Base-by-base conservation (phyloP, 495 filamentous ascomycete species). In the Massariosphaeria phaeospora region DNA sequence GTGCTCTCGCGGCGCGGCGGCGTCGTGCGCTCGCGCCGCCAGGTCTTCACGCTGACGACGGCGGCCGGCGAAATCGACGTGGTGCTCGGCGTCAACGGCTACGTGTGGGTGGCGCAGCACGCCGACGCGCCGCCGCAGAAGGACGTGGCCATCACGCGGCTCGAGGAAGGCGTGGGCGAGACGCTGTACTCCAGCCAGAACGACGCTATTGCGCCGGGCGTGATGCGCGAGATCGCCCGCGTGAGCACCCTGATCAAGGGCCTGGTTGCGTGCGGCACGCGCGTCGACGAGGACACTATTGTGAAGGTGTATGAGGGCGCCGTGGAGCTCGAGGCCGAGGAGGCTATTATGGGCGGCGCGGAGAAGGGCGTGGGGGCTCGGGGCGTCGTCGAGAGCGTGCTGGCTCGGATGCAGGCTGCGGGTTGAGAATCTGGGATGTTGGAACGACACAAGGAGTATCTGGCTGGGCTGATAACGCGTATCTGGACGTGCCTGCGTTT, bases 201-300 rank as follows among this genome's bases (percentile, higher is more conserved):
- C 58, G 91, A 95, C 58, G 76, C 79, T 49, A 89, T 98, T 56
- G 66, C 75, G 2, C 67, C 77, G 0, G 82, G 79, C 39, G 93
- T 90, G 27, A 80, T 91, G 68, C 78, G 84, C 52, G 94, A 97
- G 74, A 96, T 98, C 68, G 81, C 86, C 24, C 78, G 93, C 40
- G 68, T 96, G 29, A 72, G 83, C 3, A 84, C 88, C 15, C 86
- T 89, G 44, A 83, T 98, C 29, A 83, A 76, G 44, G 84, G 86
- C 8, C 69, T 98, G 55, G 84, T 93, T 11, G 85, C 89, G 67
- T 75, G 81, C n/a, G 85, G 88, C 2, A 70, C 89, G 20, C 77
- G 83, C 24, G 90, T 98, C 29, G 94, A 97, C 66, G 91, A 97
- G 72, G 90, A 94, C 23, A 89, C 88, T 69, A 84, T 97, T 12